phyloP scores from a whole-genome alignment of 768 basidiomycete species.

The Pulveroboletus sp. region DNA sequence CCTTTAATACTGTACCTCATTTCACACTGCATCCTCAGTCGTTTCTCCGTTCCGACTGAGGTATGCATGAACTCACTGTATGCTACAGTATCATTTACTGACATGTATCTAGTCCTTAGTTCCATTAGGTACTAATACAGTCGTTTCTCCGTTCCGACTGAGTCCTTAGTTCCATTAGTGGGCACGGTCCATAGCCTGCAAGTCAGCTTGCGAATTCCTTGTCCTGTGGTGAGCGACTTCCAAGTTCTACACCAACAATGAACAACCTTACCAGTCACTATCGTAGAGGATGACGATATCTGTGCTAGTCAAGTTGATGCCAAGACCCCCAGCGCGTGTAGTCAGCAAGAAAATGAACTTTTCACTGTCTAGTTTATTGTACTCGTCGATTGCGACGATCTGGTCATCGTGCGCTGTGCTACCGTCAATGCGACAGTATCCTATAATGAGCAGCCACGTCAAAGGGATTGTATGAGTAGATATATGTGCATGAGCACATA shows the following conservation, averaged over 20 bases:
- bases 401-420: constrained; percentile 95
- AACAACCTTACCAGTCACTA: constrained; percentile 73
- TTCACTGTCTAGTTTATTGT: constrained; percentile 89
- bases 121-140: too few relatives aligned
- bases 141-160: too few relatives aligned
- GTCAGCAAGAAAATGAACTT: constrained; percentile 96
- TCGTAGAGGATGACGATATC: constrained; percentile 96
- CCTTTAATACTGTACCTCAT: too few relatives aligned
- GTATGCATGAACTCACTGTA: too few relatives aligned
- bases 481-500: constrained; percentile 36
- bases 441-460: constrained; percentile 35
- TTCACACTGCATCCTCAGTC: too few relatives aligned
- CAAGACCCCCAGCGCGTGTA: constrained; percentile 93
- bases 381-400: constrained; percentile 93
- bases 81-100: too few relatives aligned
- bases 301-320: constrained; percentile 93
- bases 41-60: too few relatives aligned
- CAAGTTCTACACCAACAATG: neutral
- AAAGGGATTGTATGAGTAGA: neutral
- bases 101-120: too few relatives aligned
- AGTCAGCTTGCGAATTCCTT: constrained; percentile 97
- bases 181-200: constrained; percentile 98
- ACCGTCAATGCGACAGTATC: constrained; percentile 96
- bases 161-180: too few relatives aligned
- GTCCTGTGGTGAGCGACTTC: constrained; percentile 3